phyloP scores from a whole-genome alignment of 495 filamentous ascomycete species.

The Saxophila tyrrhenica region DNA sequence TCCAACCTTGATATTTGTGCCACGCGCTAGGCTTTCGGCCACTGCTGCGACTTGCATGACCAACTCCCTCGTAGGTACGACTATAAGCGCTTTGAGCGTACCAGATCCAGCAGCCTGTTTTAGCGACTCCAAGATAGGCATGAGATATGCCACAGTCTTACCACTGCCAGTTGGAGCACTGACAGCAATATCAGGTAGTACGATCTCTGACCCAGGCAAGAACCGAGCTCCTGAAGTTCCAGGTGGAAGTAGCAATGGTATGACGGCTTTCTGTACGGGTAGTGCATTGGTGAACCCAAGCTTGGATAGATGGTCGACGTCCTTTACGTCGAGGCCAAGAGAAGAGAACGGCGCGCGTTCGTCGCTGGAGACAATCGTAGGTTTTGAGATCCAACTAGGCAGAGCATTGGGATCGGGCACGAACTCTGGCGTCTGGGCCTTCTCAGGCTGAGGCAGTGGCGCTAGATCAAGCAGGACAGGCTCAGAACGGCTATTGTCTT shows the following conservation, averaged over 20 bases:
- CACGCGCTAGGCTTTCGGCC: constrained; percentile 53
- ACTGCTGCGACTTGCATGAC: constrained; percentile 70
- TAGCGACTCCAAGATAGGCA: constrained; percentile 74
- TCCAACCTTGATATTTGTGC: constrained; percentile 60
- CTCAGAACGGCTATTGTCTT: background rate
- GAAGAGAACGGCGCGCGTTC: constrained; percentile 48
- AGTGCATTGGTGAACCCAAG: constrained; percentile 66
- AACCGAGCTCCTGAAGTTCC: constrained; percentile 9
- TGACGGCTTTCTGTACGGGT: constrained; percentile 69
- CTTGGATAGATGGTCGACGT: constrained; percentile 48
- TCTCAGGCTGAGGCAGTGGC: constrained; percentile 66
- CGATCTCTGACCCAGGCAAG: constrained; percentile 8
- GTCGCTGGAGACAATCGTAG: constrained; percentile 49
- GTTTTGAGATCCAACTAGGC: constrained; percentile 65
- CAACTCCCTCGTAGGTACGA: constrained; percentile 82
- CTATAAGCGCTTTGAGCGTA: constrained; percentile 61
- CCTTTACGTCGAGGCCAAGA: constrained; percentile 44
- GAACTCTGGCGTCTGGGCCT: constrained; percentile 41
- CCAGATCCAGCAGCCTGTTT: constrained; percentile 42
- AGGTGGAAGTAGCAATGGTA: constrained; percentile 60
- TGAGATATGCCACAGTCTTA: constrained; percentile 80
- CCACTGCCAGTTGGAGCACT: constrained; percentile 88
- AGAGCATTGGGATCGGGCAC: constrained; percentile 43
- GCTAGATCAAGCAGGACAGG: constrained; percentile 36
- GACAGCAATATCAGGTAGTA: constrained; percentile 57